phyloP scores from a whole-genome alignment of 805 yeast genomes.

The Jamesozyma hellenica region DNA sequence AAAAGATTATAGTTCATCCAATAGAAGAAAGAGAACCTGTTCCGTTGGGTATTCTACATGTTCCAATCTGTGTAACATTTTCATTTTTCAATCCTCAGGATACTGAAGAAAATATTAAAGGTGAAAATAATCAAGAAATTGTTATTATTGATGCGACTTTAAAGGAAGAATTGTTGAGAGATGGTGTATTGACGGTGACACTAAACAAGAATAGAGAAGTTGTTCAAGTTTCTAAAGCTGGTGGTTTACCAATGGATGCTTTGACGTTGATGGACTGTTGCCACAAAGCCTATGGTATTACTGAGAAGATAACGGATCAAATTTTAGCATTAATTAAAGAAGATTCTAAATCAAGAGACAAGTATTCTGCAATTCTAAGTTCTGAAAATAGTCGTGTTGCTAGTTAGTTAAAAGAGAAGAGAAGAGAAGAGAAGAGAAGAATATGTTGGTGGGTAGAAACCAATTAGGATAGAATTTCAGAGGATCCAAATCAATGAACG shows the following conservation, averaged over 20 bases:
- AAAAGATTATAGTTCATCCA: slow-evolving; percentile 56
- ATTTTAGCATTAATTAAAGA: slow-evolving; percentile 46
- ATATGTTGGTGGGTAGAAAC: no score
- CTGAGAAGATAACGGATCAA: slow-evolving; percentile 52
- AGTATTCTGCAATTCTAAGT: slow-evolving; percentile 23
- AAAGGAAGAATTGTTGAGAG: slow-evolving; percentile 66
- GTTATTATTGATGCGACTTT: slow-evolving; percentile 65
- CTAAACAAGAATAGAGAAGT: slow-evolving; percentile 83
- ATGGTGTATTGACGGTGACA: slow-evolving; percentile 76
- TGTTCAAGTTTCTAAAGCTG: slow-evolving; percentile 83
- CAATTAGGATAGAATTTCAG: no score
- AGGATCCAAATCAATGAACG: no score
- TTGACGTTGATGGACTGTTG: slow-evolving; percentile 56
- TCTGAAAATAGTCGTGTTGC: slow-evolving; percentile 27
- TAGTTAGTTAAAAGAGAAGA: no score
- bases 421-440: no score
- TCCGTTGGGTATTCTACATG: slow-evolving; percentile 72
- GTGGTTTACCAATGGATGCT: slow-evolving; percentile 80
- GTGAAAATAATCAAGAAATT: slow-evolving; percentile 49
- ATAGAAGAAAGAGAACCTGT: slow-evolving; percentile 78
- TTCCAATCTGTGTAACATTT: slow-evolving; percentile 83
- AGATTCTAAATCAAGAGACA: slow-evolving; percentile 43
- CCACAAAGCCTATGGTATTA: slow-evolving; percentile 52
- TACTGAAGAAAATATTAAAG: slow-evolving; percentile 60
- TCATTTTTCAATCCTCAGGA: slow-evolving; percentile 68